Evolutionary conservation across 1,139 yeast genomes (phyloP), one percentile per base, ranked within the genome.

Genomic region (Taphrina sp.): DNA sequence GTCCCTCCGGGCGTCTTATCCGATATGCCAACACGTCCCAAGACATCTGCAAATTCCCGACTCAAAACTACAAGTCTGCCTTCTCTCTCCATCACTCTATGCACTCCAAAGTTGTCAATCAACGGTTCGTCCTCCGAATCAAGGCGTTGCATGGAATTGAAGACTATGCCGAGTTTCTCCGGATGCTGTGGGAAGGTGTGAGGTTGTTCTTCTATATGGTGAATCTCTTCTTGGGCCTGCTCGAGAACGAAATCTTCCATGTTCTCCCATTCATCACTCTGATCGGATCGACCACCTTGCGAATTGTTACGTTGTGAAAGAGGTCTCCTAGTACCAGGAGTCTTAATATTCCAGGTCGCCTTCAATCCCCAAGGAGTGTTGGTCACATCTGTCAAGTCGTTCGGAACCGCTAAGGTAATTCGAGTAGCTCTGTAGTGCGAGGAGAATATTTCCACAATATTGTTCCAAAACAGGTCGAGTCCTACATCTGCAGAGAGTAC

Each of bases 301-400:
- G 14, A 12, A 17, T n/a, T 22, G 7, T 20, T 20, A 12, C 47
- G 29, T 7, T 5, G 14, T 19, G 28, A 23, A 23, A 28, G 20
- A 14, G 22, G 35, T 7, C 20, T 24, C 28, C 19, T 16, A 10
- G 17, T 46, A 12, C 31, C 12, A 12, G 33, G 14, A 7, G 44
- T 12, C 2, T 49, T 42, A 19, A 12, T 29, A 36, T 55, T 36
- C 39, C 52, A 57, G 5, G 64, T 56, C 1, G 70, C 71, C 57
- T 67, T 66, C 20, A 69, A 60, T 5, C 70, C 72, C 72, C 72
- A 69, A 0, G 72, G 72, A 4, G 66, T 65, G 54, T 65, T 69
- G 20, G 62, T 59, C 7, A 68, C 64, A 46, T 69, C 72, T 4
- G 72, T 66, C 14, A 69, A 62, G 56, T 69, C 72, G 20, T 64